Conservation (phyloP, 176 grass and related monocot species). For the Thinopyrum elongatum region DNA sequence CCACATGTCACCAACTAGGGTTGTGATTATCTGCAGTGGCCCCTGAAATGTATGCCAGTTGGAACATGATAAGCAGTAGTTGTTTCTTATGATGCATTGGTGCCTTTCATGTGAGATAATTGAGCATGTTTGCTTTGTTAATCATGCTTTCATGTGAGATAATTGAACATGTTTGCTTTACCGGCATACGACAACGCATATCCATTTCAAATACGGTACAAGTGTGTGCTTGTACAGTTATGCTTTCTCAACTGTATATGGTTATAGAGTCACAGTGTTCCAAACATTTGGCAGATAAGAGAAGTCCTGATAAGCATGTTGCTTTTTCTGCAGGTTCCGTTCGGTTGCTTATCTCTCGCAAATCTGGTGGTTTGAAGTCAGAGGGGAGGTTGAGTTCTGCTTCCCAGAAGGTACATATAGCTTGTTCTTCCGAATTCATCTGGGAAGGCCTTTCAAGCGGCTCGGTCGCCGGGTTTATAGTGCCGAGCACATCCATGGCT, state of each 20-base stretch:
- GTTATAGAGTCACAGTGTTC: neutral
- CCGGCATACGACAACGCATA: neutral
- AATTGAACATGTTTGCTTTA: slow-evolving; percentile 7
- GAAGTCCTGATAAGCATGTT: slow-evolving; percentile 14
- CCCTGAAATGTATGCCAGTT: neutral
- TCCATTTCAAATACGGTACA: neutral
- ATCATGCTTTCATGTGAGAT: slow-evolving; percentile 2
- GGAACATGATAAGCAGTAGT: neutral
- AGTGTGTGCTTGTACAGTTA: neutral
- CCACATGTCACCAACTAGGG: neutral
- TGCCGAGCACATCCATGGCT: slow-evolving; percentile 69
- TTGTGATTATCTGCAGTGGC: neutral
- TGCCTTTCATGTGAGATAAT: slow-evolving; percentile 9
- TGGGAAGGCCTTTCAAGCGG: slow-evolving; percentile 64
- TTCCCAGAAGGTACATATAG: slow-evolving; percentile 91
- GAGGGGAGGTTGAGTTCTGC: slow-evolving; percentile 72
- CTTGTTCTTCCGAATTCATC: slow-evolving; percentile 75
- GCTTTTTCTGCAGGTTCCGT: slow-evolving; percentile 55
- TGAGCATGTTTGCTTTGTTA: neutral
- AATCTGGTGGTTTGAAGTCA: slow-evolving; percentile 96
- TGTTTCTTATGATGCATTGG: neutral
- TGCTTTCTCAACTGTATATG: neutral
- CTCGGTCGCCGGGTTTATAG: slow-evolving; percentile 60
- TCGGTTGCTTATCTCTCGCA: slow-evolving; percentile 74
- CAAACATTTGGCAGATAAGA: neutral